phyloP scores from a whole-genome alignment of 164 flowering plant species.

The Nymphaea thermarum region DNA sequence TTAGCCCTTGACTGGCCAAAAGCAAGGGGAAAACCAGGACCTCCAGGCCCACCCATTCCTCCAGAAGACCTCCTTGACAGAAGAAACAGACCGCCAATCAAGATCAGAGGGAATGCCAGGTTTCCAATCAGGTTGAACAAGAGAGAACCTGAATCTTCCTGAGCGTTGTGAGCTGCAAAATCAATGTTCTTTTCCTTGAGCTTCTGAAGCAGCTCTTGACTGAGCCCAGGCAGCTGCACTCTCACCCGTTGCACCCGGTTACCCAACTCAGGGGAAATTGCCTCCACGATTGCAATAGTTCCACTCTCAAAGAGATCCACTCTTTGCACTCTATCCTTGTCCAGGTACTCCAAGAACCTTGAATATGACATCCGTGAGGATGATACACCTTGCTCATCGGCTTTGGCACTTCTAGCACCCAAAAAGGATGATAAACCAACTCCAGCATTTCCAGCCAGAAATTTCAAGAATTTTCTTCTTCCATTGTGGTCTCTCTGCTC shows the following conservation, averaged over 20 bases:
- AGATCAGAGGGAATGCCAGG: slow-evolving; percentile 47
- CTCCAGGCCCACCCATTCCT: slow-evolving; percentile 90
- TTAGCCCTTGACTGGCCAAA: slow-evolving; percentile 62
- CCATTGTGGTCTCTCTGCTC: slow-evolving; percentile 44
- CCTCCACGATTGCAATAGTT: slow-evolving; percentile 51
- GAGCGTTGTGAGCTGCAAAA: slow-evolving; percentile 54
- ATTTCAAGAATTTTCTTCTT: slow-evolving; percentile 67
- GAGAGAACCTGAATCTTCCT: slow-evolving; percentile 17
- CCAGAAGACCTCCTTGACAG: slow-evolving; percentile 40
- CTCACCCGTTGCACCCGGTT: slow-evolving; percentile 67
- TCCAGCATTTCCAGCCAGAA: slow-evolving; percentile 71
- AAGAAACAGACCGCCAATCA: slow-evolving; percentile 33
- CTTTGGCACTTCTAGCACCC: slow-evolving; percentile 37
- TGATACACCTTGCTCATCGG: slow-evolving; percentile 41
- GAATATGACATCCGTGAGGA: slow-evolving; percentile 1
- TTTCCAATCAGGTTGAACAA: slow-evolving; percentile 50
- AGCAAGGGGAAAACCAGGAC: slow-evolving; percentile 51
- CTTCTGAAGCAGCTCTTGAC: slow-evolving; percentile 41
- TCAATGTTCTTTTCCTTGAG: slow-evolving; percentile 54
- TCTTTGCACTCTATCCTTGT: background rate
- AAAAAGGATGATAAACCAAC: slow-evolving; percentile 41
- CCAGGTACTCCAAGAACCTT: slow-evolving; percentile 2
- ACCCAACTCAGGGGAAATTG: slow-evolving; percentile 73
- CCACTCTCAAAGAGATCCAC: slow-evolving; percentile 15
- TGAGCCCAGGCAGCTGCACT: slow-evolving; percentile 54